Percentiles rank a stretch among this genome's conserved stretches.
These are phyloP conservation scores for Warburgia ugandensis DNA, from an alignment of 164 flowering plant genomes.

Conservation along the genomic window DNA sequence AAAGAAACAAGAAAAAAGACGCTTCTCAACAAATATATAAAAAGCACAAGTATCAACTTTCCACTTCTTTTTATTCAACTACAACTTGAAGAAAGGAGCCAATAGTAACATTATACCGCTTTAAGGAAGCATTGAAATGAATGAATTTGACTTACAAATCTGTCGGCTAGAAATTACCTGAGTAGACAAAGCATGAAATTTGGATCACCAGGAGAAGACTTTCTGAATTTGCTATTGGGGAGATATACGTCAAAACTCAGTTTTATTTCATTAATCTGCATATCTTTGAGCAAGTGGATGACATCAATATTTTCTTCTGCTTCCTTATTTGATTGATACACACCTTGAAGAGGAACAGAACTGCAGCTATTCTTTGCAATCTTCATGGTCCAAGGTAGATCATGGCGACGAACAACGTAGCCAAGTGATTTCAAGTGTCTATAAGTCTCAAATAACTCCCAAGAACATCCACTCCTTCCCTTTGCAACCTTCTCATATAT, in stretches of 20 bases:
- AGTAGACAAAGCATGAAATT: conserved; percentile 41
- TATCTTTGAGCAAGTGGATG: conserved; percentile 17
- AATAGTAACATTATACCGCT: background rate
- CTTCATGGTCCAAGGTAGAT: conserved; percentile 58
- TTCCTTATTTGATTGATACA: conserved; percentile 6
- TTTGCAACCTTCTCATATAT: conserved; percentile 43
- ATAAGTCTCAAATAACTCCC: conserved; percentile 68
- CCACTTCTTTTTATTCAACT: background rate
- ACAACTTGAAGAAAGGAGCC: background rate
- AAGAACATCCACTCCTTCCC: conserved; percentile 41
- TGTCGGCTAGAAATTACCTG: conserved; percentile 30
- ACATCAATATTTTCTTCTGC: conserved; percentile 13
- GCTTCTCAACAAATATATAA: background rate
- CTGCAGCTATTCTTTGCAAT: conserved; percentile 11
- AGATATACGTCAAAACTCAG: conserved; percentile 65
- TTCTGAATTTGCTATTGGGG: conserved; percentile 78
- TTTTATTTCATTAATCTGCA: conserved; percentile 35
- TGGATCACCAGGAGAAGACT: conserved; percentile 74
- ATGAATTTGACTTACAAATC: background rate
- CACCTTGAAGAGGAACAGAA: conserved; percentile 8
- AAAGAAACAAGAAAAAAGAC: background rate
- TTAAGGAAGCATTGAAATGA: background rate
- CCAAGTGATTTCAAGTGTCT: conserved; percentile 74
- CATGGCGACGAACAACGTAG: conserved; percentile 63
- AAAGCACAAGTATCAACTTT: background rate